Evolutionary conservation across 2,329 filamentous ascomycete genomes (phyloP), one percentile per base, ranked within the genome.

Genomic region (Aspergillus glaucus): DNA sequence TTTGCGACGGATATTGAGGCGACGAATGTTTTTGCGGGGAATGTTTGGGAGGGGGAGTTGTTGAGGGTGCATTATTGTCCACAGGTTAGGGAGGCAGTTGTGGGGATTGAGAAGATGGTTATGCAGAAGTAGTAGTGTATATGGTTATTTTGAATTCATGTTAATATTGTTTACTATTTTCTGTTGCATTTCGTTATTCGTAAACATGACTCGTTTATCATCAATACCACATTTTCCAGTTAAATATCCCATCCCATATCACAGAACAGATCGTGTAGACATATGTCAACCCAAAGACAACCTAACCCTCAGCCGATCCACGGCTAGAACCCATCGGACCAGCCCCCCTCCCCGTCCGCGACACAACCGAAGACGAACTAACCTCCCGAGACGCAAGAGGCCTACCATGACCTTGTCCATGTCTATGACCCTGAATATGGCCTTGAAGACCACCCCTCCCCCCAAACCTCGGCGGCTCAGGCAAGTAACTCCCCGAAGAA

Each of bases 41-140:
- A 89, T 0, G 79, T 94, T 0, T 98, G 92, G 93, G 93, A 97
- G 66, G 90, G 88, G 0, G 93, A 97, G 72, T 65, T 98, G 50
- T 67, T 98, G 59, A 78, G 85, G 63, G 79, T 80, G 57, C 93
- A 98, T 72, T 98, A 87, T 66, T 90, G 87, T 58, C 92, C 91
- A 6, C 85, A 85, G 62, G 86, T 98, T 1, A 79, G 88, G 56
- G 88, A 95, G 61, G 86, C 85, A 1, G 74, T 87, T 4, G 79
- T 79, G 66, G 68, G 79, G 41, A 72, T 91, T 64, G 86, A 90
- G 65, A 88, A 87, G 75, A 77, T 75, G 42, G 71, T 88, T 40
- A 40, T 19, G 37, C n/a, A 19, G 37, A 10, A 30, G 17, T 49
- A 21, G 26, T 30, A 22, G 22, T 37, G 37, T 2, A 10, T 40